These are phyloP conservation scores for Leptographium radiaticola DNA, from an alignment of 2,329 filamentous ascomycete genomes.

Conservation along the genomic window DNA sequence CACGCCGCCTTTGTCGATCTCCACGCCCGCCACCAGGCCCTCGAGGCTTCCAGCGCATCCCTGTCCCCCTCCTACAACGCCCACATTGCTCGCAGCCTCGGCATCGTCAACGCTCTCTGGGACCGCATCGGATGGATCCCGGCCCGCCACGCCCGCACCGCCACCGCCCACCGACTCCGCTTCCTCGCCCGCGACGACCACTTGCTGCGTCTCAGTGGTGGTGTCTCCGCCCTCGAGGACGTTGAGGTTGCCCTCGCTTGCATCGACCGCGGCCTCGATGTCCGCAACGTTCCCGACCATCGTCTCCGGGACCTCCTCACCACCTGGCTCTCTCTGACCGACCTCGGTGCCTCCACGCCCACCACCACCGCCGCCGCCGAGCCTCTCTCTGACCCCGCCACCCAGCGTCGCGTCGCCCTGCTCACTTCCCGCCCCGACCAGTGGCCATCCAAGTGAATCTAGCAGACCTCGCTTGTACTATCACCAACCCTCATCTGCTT, in stretches of 20 bases:
- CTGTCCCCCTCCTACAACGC: slow-evolving; percentile 15
- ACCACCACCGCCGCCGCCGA: neutral
- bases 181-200: slow-evolving; percentile 60
- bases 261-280: slow-evolving; percentile 52
- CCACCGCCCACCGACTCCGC: slow-evolving; percentile 39
- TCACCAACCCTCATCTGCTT: no score
- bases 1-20: slow-evolving; percentile 28
- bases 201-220: slow-evolving; percentile 52
- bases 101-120: slow-evolving; percentile 34
- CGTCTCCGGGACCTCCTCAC: slow-evolving; percentile 35
- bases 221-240: slow-evolving; percentile 39
- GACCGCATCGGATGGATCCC: slow-evolving; percentile 36
- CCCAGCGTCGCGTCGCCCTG: slow-evolving; percentile 4
- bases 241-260: slow-evolving; percentile 60
- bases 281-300: slow-evolving; percentile 36
- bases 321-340: slow-evolving; percentile 35
- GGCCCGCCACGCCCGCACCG: slow-evolving; percentile 36
- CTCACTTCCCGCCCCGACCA: slow-evolving; percentile 8
- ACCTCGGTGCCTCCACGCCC: slow-evolving; percentile 1
- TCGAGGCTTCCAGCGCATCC: neutral
- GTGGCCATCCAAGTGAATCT: slow-evolving; percentile 5
- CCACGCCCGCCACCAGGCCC: neutral
- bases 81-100: slow-evolving; percentile 29
- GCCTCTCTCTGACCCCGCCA: neutral
- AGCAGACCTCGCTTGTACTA: no score